Evolutionary conservation across 1,284 basidiomycete genomes (phyloP).

Genomic region (Cutaneotrichosporon curvatum): DNA sequence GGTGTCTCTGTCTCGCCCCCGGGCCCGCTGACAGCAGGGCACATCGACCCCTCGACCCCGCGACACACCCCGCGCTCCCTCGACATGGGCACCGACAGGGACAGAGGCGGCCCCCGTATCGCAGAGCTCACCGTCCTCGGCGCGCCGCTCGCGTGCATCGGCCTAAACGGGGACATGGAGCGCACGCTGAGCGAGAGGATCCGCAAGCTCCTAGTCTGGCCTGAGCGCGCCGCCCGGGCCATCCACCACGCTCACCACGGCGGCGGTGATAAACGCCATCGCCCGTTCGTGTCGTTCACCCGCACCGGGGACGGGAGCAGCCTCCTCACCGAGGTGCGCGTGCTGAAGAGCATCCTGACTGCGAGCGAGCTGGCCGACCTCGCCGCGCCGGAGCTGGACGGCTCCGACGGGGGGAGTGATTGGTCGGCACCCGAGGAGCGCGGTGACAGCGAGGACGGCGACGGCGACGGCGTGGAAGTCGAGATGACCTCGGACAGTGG

Average conservation of each 20-base stretch:
- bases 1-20: conserved; percentile 11
- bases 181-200: conserved; percentile 18
- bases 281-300: conserved; percentile 41
- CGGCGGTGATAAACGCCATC: conserved; percentile 1
- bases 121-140: conserved; percentile 34
- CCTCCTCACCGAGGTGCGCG: conserved; percentile 32
- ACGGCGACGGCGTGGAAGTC: conserved; percentile 1
- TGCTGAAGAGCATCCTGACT: conserved; percentile 28
- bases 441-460: too few species aligned
- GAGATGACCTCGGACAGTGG: too few species aligned
- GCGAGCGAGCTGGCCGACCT: conserved; percentile 6
- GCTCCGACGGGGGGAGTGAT: conserved; percentile 8
- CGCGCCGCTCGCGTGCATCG: conserved; percentile 33
- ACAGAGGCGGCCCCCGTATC: conserved; percentile 8
- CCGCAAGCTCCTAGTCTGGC: conserved; percentile 36
- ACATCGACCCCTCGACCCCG: conserved; percentile 17
- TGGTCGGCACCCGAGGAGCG: conserved; percentile 5
- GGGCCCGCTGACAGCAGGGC: conserved; percentile 19
- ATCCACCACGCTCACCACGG: too few species aligned
- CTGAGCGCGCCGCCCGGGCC: conserved; percentile 17
- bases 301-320: conserved; percentile 36
- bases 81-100: too few species aligned
- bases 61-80: too few species aligned
- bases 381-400: conserved; percentile 20
- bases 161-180: conserved; percentile 23